These are phyloP conservation scores for Penicillium egyptiacum DNA, from an alignment of 495 filamentous ascomycete species.

Conservation along the genomic window DNA sequence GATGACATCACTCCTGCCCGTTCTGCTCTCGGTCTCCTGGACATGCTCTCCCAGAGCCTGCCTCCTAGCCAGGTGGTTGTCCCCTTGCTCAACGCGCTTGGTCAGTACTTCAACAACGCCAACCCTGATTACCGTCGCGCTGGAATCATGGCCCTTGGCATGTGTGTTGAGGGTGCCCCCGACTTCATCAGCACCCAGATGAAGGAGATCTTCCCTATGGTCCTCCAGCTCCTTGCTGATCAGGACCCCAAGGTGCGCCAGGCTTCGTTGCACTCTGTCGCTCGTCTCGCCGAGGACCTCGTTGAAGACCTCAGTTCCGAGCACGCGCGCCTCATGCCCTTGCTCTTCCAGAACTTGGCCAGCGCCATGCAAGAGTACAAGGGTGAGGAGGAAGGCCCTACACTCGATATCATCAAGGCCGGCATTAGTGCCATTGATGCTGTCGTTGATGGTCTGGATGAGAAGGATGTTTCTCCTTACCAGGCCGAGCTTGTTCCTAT, in stretches of 20 bases:
- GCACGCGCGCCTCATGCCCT: slow-evolving; percentile 78
- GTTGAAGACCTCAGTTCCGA: slow-evolving; percentile 82
- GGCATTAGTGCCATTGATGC: slow-evolving; percentile 91
- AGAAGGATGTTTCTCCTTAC: slow-evolving; percentile 77
- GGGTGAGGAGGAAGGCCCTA: slow-evolving; percentile 58
- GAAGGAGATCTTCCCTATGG: slow-evolving; percentile 77
- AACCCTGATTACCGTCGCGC: slow-evolving; percentile 81
- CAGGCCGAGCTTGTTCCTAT: slow-evolving; percentile 79
- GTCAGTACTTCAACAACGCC: slow-evolving; percentile 69
- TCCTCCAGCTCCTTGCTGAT: slow-evolving; percentile 83
- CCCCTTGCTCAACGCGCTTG: slow-evolving; percentile 80
- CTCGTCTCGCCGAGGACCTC: slow-evolving; percentile 87
- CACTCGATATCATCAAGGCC: slow-evolving; percentile 79
- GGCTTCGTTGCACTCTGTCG: slow-evolving; percentile 80
- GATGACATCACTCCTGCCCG: slow-evolving; percentile 89
- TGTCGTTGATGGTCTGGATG: slow-evolving; percentile 84
- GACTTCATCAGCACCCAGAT: slow-evolving; percentile 94
- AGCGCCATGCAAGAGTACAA: slow-evolving; percentile 67
- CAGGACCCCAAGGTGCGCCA: slow-evolving; percentile 77
- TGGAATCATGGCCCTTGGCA: slow-evolving; percentile 87
- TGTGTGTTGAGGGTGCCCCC: slow-evolving; percentile 93
- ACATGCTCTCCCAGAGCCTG: slow-evolving; percentile 80
- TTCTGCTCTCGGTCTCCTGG: slow-evolving; percentile 82
- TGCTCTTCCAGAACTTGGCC: slow-evolving; percentile 84
- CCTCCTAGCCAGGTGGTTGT: slow-evolving; percentile 95